These are phyloP conservation scores for Nemania sp. DNA, from an alignment of 2,329 filamentous ascomycete species.

Conservation along the genomic window DNA sequence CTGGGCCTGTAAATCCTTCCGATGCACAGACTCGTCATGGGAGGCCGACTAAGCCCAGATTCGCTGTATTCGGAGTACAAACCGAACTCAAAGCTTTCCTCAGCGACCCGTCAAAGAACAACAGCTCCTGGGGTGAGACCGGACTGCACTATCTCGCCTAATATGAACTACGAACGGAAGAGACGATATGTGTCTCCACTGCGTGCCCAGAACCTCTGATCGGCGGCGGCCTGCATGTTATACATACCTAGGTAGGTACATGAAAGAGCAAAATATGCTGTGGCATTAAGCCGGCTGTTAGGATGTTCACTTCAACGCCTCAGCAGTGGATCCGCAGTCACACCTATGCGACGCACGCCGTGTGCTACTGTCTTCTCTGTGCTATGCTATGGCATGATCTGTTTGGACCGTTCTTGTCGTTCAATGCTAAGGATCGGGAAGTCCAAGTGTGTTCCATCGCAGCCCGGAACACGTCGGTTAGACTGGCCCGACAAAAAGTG, in stretches of 20 bases:
- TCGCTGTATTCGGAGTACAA: too few species aligned
- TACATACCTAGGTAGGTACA: too few species aligned
- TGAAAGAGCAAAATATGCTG: not conserved
- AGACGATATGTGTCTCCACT: conserved; percentile 4
- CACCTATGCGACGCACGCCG: conserved; percentile 18
- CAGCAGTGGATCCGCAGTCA: conserved; percentile 2
- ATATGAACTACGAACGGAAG: not conserved
- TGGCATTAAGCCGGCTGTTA: conserved; percentile 16
- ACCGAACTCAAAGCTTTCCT: not conserved
- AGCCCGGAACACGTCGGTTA: too few species aligned
- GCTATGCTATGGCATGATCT: conserved; percentile 9
- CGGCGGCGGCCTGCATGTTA: conserved; percentile 11
- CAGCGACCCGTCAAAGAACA: not conserved
- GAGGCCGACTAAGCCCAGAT: too few species aligned
- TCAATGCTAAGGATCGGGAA: conserved; percentile 18
- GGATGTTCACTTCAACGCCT: conserved; percentile 9
- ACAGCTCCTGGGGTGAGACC: not conserved
- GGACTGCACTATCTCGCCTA: not conserved
- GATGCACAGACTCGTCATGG: too few species aligned
- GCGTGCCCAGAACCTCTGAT: conserved; percentile 21
- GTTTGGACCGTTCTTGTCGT: conserved; percentile 16
- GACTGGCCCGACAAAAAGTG: too few species aligned
- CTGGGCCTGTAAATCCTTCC: not conserved
- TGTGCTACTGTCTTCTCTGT: not conserved
- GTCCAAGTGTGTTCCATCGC: conserved; percentile 12